phyloP scores from a whole-genome alignment of 306 rosid genomes.

The Cicer cuneatum region DNA sequence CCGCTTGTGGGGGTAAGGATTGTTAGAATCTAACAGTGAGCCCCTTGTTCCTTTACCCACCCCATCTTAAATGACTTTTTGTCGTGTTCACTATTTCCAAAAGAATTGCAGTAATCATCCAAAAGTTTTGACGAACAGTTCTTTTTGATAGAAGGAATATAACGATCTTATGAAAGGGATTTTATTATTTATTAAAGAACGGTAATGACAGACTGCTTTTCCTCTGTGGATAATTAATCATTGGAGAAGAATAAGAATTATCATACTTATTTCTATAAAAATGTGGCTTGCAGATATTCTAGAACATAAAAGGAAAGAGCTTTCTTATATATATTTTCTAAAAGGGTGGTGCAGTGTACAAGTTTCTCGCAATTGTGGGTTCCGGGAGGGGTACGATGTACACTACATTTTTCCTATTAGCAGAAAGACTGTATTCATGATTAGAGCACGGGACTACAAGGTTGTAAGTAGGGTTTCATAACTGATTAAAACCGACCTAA shows the following conservation, averaged over 20 bases:
- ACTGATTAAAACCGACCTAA: not conserved
- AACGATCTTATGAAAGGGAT: slow-evolving; percentile 12
- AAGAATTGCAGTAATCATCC: not conserved
- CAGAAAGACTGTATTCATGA: slow-evolving; percentile 8
- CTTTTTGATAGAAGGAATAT: not conserved
- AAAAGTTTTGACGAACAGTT: not conserved
- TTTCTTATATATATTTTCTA: slow-evolving; percentile 7
- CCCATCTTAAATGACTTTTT: not conserved
- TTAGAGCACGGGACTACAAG: not conserved
- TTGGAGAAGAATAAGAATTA: slow-evolving; percentile 5
- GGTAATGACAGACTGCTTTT: not conserved
- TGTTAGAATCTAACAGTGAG: not conserved
- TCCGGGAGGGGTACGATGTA: not conserved
- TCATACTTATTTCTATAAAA: not conserved
- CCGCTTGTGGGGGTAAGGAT: not conserved
- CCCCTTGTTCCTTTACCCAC: not conserved
- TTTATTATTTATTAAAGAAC: not conserved
- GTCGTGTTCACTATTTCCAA: not conserved
- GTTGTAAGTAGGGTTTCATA: not conserved
- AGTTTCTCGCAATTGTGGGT: not conserved
- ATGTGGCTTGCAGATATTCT: not conserved
- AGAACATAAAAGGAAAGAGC: not conserved
- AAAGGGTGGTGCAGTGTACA: not conserved
- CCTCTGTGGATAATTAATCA: slow-evolving; percentile 5
- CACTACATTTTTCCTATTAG: not conserved